These are phyloP conservation scores for Aquilaria malaccensis DNA, from an alignment of 345 rosid genomes.

Conservation along the genomic window DNA sequence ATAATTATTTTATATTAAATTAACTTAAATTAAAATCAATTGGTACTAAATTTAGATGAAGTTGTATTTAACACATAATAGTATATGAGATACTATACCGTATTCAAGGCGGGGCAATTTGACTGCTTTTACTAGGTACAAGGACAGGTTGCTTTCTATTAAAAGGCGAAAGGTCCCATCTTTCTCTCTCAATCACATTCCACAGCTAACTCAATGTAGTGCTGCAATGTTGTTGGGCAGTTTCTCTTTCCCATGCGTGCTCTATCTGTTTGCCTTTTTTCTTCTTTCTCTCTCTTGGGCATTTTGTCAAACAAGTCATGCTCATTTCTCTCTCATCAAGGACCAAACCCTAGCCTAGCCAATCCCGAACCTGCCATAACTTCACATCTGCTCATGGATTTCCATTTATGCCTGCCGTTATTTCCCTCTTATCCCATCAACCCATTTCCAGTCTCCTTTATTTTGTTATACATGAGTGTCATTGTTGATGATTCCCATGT, in stretches of 20 bases:
- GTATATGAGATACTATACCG: no score
- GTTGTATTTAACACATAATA: no score
- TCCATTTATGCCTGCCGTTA: constrained; percentile 72
- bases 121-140: no score
- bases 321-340: no score
- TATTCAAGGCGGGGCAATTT: no score
- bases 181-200: constrained; percentile 1
- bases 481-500: no score
- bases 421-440: constrained; percentile 23
- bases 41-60: no score
- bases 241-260: constrained; percentile 49
- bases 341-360: no score
- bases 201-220: constrained; percentile 7
- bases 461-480: no score
- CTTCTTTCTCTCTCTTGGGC: constrained; percentile 13
- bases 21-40: no score
- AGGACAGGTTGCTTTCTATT: constrained; percentile 43
- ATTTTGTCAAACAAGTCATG: background rate
- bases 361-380: constrained; percentile 6
- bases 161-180: constrained; percentile 30
- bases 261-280: constrained; percentile 16
- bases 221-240: constrained; percentile 18
- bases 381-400: constrained; percentile 19
- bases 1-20: no score
- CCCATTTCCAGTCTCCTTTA: background rate